Evolutionary conservation across 1,284 basidiomycete genomes (phyloP), one percentile per base, ranked within the genome.

Genomic region (Ceratobasidium sp.): DNA sequence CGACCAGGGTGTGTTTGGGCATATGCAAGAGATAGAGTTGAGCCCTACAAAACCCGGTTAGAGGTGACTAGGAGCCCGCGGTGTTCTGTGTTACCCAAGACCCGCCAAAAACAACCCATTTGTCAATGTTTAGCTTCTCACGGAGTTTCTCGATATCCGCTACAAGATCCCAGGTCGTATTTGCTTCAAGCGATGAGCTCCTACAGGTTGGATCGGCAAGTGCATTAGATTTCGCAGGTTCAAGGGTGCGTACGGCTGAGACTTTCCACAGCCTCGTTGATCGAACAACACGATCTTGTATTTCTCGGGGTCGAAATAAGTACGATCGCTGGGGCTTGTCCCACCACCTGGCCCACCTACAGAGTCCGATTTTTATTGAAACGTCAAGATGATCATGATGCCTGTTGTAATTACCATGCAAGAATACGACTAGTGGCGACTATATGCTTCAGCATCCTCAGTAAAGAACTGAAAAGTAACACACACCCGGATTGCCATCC

Each of bases 81-180:
- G 4, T 9, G 24, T 0, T 56, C 41, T 34, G 24, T 79, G 84
- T 75, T 79, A 90, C 92, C 94, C 94, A 96, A 39, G 92, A 94
- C 8, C 95, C 95, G 51, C 95, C 95, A 80, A 96, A 97, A 34
- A 96, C 92, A 74, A 95, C 89, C 95, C 94, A 96, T 80, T 90
- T 93, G n/a, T 93, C 89, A 73, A 94, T 85, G 39, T 82, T 82
- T 1, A 97, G 85, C 76, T 91, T 87, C 78, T 90, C 85, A 66
- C 96, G 87, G 31, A 98, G 84, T 79, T 84, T 89, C 81, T 98
- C 96, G 14, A 95, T 90, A 80, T 98, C 96, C 76, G 88, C 90
- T 22, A 98, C 94, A 37, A 98, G 88, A 80, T 96, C 92, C 95
- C 94, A 97, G 0, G 96, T 98, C 1, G 94, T 98, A 82, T 98